Base-by-base conservation (phyloP, 2,329 filamentous ascomycete genomes). In the Fusarium veterinarium region DNA sequence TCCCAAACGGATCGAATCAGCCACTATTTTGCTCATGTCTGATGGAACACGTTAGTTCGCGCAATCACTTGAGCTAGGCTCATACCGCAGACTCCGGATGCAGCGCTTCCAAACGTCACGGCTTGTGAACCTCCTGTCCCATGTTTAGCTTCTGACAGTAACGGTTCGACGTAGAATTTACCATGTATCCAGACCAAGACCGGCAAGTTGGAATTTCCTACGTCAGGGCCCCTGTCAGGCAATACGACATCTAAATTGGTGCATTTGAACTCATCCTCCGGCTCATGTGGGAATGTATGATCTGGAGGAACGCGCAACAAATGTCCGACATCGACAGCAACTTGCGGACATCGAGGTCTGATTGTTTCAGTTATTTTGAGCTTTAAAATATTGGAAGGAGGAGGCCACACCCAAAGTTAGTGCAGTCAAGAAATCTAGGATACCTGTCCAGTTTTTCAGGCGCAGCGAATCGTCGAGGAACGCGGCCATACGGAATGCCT, bases 181-280 rank as follows among this genome's bases (percentile, higher is more conserved):
- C 84, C 85, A 65, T 86, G 82, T 20, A 86, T 83, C 83, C 84
- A 86, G 16, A 86, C 65, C 13, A 85, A 52, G 16, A 86, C 83
- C 2, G 84, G 84, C 1, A 84, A 57, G 4, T 66, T 60, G 0
- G 31, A 49, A 1, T 25, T 14, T 6, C 0, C 0, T 11, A 6
- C 8, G 52, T 44, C 16, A 3, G 71, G 68, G 0, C 17, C 23
- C 7, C 35, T 9, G 9, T 33, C 28, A 78, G 83, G 23, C 75
- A 69, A 8, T 75, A 81, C 7, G 1, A 86, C 79, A 28, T 85
- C 83, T 5, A 86, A 38, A 57, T 85, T 86, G 46, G 84, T 69
- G 51, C 84, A 86, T 25, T 77, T 75, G 9, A 85, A 82, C 67
- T 86, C 84, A 56, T 85, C 82, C 64, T 85, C 81, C 0, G 67